phyloP scores from a whole-genome alignment of 2,329 filamentous ascomycete genomes.

The Akanthomyces uredinophilus region DNA sequence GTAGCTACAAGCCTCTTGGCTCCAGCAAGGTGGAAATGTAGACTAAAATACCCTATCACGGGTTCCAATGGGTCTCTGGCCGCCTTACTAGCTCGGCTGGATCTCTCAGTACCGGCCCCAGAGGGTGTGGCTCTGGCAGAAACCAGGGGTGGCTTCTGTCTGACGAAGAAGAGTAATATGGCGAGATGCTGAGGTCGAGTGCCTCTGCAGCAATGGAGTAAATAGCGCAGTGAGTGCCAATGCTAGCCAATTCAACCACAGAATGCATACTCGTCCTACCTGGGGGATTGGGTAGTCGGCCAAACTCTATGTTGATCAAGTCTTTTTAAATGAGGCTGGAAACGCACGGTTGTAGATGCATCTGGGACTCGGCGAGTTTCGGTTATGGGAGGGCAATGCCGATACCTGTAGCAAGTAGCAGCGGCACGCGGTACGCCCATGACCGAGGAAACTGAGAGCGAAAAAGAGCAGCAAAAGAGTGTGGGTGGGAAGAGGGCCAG shows the following conservation, averaged over 20 bases:
- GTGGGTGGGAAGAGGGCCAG: background rate
- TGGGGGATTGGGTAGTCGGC: background rate
- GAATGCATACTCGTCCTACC: background rate
- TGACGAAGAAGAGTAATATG: conserved; percentile 7
- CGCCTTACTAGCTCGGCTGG: background rate
- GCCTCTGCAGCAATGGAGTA: background rate
- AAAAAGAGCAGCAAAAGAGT: background rate
- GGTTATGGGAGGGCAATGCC: conserved; percentile 8
- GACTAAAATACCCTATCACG: conserved; percentile 4
- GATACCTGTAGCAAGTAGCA: background rate
- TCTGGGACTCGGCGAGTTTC: conserved; percentile 10
- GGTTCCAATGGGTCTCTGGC: background rate
- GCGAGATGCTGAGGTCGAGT: background rate
- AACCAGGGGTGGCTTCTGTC: background rate
- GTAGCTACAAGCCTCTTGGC: background rate
- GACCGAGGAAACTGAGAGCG: background rate
- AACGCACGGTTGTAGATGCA: conserved; percentile 1
- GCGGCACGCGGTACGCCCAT: background rate
- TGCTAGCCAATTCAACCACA: background rate
- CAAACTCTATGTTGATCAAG: no score
- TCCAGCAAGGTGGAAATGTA: background rate
- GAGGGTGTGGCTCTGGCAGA: conserved; percentile 2
- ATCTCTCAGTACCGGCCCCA: background rate
- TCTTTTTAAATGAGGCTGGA: background rate
- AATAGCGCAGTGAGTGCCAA: background rate